These are phyloP conservation scores for Cinnamomum micranthum DNA, from an alignment of 164 flowering plant genomes.

Conservation along the genomic window DNA sequence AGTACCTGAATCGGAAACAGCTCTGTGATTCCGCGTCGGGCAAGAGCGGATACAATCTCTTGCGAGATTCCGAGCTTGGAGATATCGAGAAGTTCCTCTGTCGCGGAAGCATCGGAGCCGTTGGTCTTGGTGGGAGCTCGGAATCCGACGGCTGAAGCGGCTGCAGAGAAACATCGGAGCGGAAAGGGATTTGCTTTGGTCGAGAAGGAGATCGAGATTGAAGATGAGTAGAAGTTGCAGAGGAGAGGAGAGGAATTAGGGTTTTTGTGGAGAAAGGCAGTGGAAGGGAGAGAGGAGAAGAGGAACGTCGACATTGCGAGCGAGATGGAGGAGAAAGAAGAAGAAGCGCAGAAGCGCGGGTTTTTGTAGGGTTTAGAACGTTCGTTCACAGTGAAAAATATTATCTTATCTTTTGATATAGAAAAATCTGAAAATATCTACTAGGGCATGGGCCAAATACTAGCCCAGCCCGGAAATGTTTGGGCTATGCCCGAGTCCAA, in stretches of 20 bases:
- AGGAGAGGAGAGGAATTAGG: slow-evolving; percentile 12
- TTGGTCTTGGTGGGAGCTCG: background rate
- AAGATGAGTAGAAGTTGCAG: slow-evolving; percentile 16
- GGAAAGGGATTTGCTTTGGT: background rate
- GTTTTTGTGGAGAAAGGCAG: slow-evolving; percentile 13
- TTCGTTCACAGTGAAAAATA: background rate
- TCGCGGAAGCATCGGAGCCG: background rate
- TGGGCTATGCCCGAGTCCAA: too few relatives aligned
- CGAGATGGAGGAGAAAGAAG: background rate
- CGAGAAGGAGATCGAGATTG: slow-evolving; percentile 13
- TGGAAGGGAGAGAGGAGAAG: slow-evolving; percentile 21
- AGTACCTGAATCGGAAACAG: slow-evolving; percentile 35
- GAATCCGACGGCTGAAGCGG: slow-evolving; percentile 15
- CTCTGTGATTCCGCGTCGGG: slow-evolving; percentile 27
- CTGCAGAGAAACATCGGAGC: slow-evolving; percentile 2
- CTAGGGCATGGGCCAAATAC: too few relatives aligned
- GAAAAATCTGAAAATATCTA: too few relatives aligned
- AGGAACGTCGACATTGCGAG: slow-evolving; percentile 11
- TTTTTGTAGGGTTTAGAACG: background rate
- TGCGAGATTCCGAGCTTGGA: slow-evolving; percentile 27
- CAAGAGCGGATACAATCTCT: slow-evolving; percentile 29
- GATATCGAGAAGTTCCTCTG: slow-evolving; percentile 14
- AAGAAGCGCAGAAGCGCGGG: background rate
- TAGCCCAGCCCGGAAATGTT: too few relatives aligned
- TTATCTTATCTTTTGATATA: background rate